Percentiles rank a stretch among this genome's conserved stretches.
Evolutionary conservation across 345 rosid species (phyloP).

Genomic region (Bruguiera gymnorhiza): DNA sequence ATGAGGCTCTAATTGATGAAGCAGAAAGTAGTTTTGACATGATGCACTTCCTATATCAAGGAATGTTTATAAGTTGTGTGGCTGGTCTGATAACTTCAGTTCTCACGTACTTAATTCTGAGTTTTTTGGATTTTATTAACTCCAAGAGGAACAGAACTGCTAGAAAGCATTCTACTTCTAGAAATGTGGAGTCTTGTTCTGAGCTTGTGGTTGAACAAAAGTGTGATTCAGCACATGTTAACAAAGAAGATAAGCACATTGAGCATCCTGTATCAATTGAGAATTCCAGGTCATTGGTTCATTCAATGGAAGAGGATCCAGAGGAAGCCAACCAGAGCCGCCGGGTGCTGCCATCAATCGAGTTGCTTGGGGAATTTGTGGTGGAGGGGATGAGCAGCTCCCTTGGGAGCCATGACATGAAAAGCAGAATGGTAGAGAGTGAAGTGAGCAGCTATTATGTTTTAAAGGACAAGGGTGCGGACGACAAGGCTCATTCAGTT

Average conservation of each 20-base stretch:
- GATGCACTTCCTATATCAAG: too few species aligned
- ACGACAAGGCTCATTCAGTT: conserved; percentile 16
- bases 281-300: conserved; percentile 10
- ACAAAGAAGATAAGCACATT: conserved; percentile 7
- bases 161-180: not conserved
- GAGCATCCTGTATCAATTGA: conserved; percentile 3
- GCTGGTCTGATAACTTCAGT: too few species aligned
- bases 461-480: conserved; percentile 12
- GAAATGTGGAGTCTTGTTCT: not conserved
- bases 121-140: conserved; percentile 16
- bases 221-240: not conserved
- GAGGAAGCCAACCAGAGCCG: conserved; percentile 16
- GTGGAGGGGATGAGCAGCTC: conserved; percentile 38
- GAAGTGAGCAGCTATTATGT: conserved; percentile 32
- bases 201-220: not conserved
- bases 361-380: conserved; percentile 53
- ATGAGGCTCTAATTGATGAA: conserved; percentile 11
- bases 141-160: conserved; percentile 17
- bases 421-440: conserved; percentile 19
- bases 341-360: conserved; percentile 33
- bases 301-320: conserved; percentile 15
- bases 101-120: not conserved
- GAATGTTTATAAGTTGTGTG: too few species aligned
- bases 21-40: conserved; percentile 11
- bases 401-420: conserved; percentile 17